phyloP scores from a whole-genome alignment of 2,329 filamentous ascomycete species.

The Clarireedia homoeocarpa region DNA sequence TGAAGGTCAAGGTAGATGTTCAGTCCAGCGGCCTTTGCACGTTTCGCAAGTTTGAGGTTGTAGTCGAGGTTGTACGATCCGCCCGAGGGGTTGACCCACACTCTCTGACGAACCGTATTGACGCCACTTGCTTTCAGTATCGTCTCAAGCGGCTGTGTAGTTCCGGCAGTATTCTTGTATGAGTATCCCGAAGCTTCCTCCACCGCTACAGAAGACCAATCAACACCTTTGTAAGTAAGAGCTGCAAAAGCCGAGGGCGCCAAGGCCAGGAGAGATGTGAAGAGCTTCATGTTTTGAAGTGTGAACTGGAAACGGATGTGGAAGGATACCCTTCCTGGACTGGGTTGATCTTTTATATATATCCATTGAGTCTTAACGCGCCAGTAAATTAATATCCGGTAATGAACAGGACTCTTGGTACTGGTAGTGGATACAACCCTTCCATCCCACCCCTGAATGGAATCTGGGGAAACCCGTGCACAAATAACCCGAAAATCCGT shows the following conservation, averaged over 20 bases:
- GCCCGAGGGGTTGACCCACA: constrained; percentile 62
- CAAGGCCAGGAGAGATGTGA: constrained; percentile 1
- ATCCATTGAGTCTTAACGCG: no score
- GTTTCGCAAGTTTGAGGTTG: constrained; percentile 58
- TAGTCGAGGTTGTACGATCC: constrained; percentile 63
- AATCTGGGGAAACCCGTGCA: no score
- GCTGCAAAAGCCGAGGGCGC: constrained; percentile 22
- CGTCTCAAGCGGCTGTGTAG: constrained; percentile 47
- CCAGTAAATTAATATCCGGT: no score
- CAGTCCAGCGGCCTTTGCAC: constrained; percentile 55
- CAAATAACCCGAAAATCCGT: no score
- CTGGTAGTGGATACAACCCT: no score
- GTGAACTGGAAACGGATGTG: no score
- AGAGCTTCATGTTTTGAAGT: background rate
- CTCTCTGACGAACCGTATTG: constrained; percentile 61
- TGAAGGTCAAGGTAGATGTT: constrained; percentile 53
- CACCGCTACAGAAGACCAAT: constrained; percentile 61
- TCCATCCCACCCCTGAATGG: no score
- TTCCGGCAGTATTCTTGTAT: constrained; percentile 51
- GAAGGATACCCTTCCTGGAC: no score
- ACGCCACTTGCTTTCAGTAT: constrained; percentile 56
- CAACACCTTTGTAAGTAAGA: constrained; percentile 57
- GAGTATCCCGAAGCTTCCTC: constrained; percentile 53
- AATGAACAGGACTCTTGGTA: no score
- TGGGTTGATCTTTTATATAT: no score